phyloP scores from a whole-genome alignment of 1,284 basidiomycete species.

The Porodaedalea pini region DNA sequence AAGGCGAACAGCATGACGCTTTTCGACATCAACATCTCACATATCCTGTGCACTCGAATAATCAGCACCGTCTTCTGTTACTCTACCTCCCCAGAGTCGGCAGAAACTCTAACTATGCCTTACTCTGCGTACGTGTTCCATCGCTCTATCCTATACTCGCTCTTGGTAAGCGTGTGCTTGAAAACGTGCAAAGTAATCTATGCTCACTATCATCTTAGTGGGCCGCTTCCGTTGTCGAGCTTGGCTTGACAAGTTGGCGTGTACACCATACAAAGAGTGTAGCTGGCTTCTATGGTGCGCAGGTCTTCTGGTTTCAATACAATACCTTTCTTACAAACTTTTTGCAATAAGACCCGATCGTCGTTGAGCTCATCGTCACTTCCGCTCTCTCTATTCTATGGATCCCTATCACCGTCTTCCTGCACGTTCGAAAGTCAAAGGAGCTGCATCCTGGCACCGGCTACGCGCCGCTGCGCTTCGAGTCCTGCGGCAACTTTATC shows the following conservation, averaged over 20 bases:
- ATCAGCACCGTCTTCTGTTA: too few species aligned
- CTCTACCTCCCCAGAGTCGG: too few species aligned
- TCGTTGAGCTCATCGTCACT: constrained; percentile 17
- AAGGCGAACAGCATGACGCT: too few species aligned
- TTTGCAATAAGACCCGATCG: constrained; percentile 13
- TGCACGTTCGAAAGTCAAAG: constrained; percentile 3
- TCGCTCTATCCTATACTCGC: background rate
- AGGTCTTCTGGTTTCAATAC: background rate
- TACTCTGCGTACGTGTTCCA: too few species aligned
- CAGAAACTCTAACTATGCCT: too few species aligned
- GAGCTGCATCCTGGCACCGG: background rate
- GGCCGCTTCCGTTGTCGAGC: constrained; percentile 2
- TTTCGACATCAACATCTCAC: too few species aligned
- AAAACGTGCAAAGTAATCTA: background rate
- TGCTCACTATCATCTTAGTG: constrained; percentile 1
- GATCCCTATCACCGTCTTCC: constrained; percentile 12
- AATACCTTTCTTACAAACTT: background rate
- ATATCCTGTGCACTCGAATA: too few species aligned
- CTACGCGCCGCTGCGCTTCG: constrained; percentile 6
- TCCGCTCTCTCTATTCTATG: constrained; percentile 17
- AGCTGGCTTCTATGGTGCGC: constrained; percentile 9
- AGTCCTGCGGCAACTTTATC: constrained; percentile 11
- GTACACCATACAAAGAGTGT: constrained; percentile 7
- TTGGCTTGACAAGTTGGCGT: constrained; percentile 12
- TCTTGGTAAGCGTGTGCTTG: background rate